Base-by-base conservation (phyloP, 176 grass and related monocot species). In the Bromus sterilis region DNA sequence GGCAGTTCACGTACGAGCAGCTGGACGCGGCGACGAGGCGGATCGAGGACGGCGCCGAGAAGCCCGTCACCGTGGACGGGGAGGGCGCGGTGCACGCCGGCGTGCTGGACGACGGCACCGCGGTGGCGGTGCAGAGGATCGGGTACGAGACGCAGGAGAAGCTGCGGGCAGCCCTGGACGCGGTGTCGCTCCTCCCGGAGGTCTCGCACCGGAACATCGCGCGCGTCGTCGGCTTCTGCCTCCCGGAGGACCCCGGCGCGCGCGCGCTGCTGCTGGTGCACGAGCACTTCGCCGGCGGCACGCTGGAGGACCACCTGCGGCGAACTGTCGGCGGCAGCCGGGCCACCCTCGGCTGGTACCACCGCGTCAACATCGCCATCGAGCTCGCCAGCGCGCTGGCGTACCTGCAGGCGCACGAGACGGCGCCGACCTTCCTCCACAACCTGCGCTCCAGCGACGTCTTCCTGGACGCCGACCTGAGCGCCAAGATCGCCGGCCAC, bases 1-100 rank as follows among this genome's bases (percentile, higher is more conserved):
- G 36, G 44, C 91, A 91, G 37, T 99, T 95, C 84, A 99, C 90
- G 73, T 99, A 93, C 77, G 78, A 99, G 80, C 91, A 99, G 89
- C 81, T 99, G 74, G 90, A 95, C 51, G 83, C 89, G 49, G 96
- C 96, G 3, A 93, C 82, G 13, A 88, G 80, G 51, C 81, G 87
- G 53, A 91, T 93, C 59, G 87, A 91, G 79, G 43, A 91, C 16
- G 78, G 25, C 35, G 40, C 86, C 34, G 72, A 86, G 24, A 89
- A 91, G 68, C 56, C 74, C 40, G 46, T 70, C 43, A 76, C 84
- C 53, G 21, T 82, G 68, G 66, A 64, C 11, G 92, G 41, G 3
- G 90, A 87, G 13, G 89, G 88, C 66, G 78, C 58, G 62, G 87
- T 99, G 4, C 82, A 91, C 72, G 82, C 81, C 12, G 91, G 93